Percentiles rank a stretch among this genome's conserved stretches.
These are phyloP conservation scores for Ceratocystis lukuohia DNA, from an alignment of 2,329 filamentous ascomycete species.

Conservation along the genomic window DNA sequence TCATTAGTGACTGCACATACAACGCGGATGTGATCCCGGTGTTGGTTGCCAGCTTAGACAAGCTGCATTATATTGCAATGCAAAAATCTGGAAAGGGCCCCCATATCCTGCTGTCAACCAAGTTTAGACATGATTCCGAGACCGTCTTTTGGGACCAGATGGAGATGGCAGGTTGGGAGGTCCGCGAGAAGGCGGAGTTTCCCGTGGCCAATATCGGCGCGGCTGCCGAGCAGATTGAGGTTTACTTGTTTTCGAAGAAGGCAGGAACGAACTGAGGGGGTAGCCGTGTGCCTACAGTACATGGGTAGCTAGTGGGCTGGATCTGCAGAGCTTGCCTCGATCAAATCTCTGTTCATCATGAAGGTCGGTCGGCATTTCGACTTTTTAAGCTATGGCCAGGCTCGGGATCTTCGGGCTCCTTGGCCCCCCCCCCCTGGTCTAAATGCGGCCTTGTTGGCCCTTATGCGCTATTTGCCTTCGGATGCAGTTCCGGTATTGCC, in stretches of 20 bases:
- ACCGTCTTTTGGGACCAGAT: constrained; percentile 36
- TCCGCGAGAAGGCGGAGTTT: constrained; percentile 31
- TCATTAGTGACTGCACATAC: constrained; percentile 49
- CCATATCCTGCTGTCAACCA: constrained; percentile 41
- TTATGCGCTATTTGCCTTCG: too few species aligned
- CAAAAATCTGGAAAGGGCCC: constrained; percentile 23
- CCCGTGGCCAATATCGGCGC: constrained; percentile 35
- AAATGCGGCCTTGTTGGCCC: background rate
- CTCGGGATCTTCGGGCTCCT: background rate
- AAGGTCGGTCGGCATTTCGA: background rate
- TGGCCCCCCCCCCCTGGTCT: background rate
- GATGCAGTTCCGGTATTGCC: background rate
- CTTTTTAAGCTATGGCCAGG: background rate
- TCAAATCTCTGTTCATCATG: background rate
- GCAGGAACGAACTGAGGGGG: background rate
- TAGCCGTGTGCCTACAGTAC: background rate
- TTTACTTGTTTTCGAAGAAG: constrained; percentile 35
- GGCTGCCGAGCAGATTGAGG: constrained; percentile 35
- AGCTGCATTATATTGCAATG: constrained; percentile 30
- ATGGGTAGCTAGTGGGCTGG: background rate
- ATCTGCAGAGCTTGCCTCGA: background rate
- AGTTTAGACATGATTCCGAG: constrained; percentile 43
- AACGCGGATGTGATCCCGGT: constrained; percentile 43
- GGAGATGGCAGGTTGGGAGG: constrained; percentile 33
- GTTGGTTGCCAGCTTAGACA: constrained; percentile 39